phyloP scores from a whole-genome alignment of 176 grass and related monocot species.

The Rhipidocladum racemiflorum region DNA sequence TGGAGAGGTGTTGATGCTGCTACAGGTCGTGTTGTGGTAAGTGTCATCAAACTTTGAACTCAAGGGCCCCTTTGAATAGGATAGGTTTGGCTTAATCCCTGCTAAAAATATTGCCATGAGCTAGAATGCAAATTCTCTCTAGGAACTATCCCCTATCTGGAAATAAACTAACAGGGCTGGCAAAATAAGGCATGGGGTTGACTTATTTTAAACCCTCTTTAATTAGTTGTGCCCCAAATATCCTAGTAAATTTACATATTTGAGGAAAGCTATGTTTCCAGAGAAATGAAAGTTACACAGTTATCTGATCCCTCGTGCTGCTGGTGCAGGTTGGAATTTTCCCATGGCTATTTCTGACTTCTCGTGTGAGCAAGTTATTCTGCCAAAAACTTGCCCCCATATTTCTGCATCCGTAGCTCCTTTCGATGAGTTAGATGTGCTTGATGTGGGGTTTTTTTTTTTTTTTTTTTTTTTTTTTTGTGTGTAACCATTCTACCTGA shows the following conservation, averaged over 20 bases:
- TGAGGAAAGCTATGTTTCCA: neutral
- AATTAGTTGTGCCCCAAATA: neutral
- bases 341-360: slow-evolving; percentile 85
- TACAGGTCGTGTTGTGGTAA: slow-evolving; percentile 60
- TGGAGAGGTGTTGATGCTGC: slow-evolving; percentile 65
- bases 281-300: neutral
- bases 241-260: neutral
- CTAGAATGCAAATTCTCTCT: neutral
- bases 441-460: neutral
- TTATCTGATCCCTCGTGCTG: neutral
- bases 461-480: neutral
- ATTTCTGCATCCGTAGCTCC: slow-evolving; percentile 33
- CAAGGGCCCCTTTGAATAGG: neutral
- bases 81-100: neutral
- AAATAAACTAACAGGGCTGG: neutral
- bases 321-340: slow-evolving; percentile 75
- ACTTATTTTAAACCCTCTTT: neutral
- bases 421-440: neutral
- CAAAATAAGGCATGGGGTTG: neutral
- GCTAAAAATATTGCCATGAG: neutral
- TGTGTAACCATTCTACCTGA: neutral
- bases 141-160: neutral
- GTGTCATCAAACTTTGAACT: neutral
- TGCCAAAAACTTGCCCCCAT: slow-evolving; percentile 53
- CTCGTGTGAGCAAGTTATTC: slow-evolving; percentile 63